A percentile compares a stretch with the other conserved stretches of the same genome.
Conservation (phyloP, 345 rosid species). For the Hibiscus syriacus region DNA sequence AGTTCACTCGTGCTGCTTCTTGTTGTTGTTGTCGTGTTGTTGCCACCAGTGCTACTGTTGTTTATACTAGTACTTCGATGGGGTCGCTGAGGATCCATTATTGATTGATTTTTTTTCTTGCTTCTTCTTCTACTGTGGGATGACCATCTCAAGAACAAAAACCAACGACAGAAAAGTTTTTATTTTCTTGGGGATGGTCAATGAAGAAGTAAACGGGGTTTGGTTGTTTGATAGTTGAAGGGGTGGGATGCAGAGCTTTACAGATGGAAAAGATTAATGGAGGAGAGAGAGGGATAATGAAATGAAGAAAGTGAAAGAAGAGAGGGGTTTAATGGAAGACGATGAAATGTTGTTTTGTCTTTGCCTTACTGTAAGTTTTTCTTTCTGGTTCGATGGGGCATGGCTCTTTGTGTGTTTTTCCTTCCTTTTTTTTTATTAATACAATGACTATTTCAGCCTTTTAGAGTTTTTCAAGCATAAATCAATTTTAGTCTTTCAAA, state of each 20-base stretch:
- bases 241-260: not conserved
- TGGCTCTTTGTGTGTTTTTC: not conserved
- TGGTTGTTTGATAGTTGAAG: conserved; percentile 6
- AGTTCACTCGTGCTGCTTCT: conserved; percentile 39
- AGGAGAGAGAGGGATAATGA: not conserved
- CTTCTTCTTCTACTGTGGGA: conserved; percentile 15
- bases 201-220: not conserved
- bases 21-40: not conserved
- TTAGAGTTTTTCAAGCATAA: not conserved
- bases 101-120: not conserved
- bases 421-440: not conserved
- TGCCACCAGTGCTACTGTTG: conserved; percentile 24
- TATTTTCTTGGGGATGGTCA: not conserved
- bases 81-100: conserved; percentile 70
- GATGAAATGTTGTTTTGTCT: conserved; percentile 27
- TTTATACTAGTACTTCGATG: conserved; percentile 51
- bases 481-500: too few relatives aligned
- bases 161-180: not conserved
- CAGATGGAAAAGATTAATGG: not conserved
- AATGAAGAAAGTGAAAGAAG: not conserved
- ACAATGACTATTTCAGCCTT: conserved; percentile 16
- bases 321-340: conserved; percentile 7
- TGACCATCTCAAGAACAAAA: conserved; percentile 9
- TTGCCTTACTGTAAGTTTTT: conserved; percentile 6
- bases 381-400: not conserved